Evolutionary conservation across 768 basidiomycete genomes (phyloP).

Genomic region (Daedalea quercina): DNA sequence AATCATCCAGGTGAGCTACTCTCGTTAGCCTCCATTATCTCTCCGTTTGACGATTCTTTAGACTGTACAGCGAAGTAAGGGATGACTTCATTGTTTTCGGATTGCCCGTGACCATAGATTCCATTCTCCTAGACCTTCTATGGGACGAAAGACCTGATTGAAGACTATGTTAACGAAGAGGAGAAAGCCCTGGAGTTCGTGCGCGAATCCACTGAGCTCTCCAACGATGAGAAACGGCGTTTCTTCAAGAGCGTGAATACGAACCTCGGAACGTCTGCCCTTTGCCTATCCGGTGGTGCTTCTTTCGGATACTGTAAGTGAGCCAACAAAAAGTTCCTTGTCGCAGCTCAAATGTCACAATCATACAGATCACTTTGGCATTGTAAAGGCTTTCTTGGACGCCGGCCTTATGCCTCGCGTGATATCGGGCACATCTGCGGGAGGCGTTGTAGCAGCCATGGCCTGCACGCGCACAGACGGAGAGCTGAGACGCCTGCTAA

Average conservation of each 20-base stretch:
- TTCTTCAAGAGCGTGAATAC: constrained; percentile 89
- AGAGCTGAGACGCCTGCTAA: constrained; percentile 71
- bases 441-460: constrained; percentile 71
- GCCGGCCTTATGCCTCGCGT: constrained; percentile 83
- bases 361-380: constrained; percentile 73
- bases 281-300: constrained; percentile 95
- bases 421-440: constrained; percentile 91
- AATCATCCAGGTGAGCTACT: constrained; percentile 60
- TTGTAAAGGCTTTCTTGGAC: constrained; percentile 89
- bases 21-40: background rate
- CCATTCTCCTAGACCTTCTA: constrained; percentile 92
- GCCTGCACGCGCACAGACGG: constrained; percentile 85
- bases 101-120: too few relatives aligned
- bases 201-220: constrained; percentile 63
- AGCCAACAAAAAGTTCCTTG: background rate
- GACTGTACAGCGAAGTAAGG: constrained; percentile 80
- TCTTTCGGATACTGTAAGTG: constrained; percentile 88
- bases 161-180: constrained; percentile 81
- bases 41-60: constrained; percentile 19
- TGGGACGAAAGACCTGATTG: constrained; percentile 87
- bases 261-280: constrained; percentile 84
- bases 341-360: background rate
- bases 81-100: background rate
- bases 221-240: constrained; percentile 81
- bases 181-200: constrained; percentile 71